Conservation (phyloP, 306 rosid genomes). For the Cucurbita maxima region DNA sequence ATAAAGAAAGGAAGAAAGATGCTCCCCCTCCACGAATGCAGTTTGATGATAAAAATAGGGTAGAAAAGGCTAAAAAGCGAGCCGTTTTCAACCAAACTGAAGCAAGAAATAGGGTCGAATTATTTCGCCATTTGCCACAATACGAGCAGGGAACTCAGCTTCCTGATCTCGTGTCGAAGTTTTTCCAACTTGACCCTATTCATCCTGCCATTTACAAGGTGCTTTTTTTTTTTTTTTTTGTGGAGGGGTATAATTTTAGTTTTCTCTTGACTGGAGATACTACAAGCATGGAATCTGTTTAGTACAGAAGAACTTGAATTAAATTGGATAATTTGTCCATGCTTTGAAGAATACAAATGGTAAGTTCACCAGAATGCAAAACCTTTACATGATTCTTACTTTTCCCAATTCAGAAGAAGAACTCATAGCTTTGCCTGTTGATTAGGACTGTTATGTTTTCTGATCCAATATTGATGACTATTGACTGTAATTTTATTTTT, state of each 20-base stretch:
- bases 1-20: slow-evolving; percentile 79
- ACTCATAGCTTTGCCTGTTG: not conserved
- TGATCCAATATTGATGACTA: not conserved
- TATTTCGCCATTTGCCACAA: slow-evolving; percentile 83
- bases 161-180: slow-evolving; percentile 50
- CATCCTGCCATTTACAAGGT: slow-evolving; percentile 88
- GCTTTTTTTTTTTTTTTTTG: not conserved
- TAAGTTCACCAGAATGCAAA: not conserved
- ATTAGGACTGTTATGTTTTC: not conserved
- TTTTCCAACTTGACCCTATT: slow-evolving; percentile 57
- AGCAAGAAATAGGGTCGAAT: slow-evolving; percentile 63
- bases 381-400: not conserved
- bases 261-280: not conserved
- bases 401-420: not conserved
- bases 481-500: not conserved
- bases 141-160: slow-evolving; percentile 59
- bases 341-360: not conserved
- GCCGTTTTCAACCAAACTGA: slow-evolving; percentile 63
- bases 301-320: not conserved
- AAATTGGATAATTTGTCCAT: not conserved
- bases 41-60: slow-evolving; percentile 57
- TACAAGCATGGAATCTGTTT: not conserved
- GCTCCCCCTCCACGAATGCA: slow-evolving; percentile 74
- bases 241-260: not conserved
- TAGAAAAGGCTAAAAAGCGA: slow-evolving; percentile 65